These are phyloP conservation scores for Penicillium occitanis DNA, from an alignment of 2,329 filamentous ascomycete species.

Conservation along the genomic window DNA sequence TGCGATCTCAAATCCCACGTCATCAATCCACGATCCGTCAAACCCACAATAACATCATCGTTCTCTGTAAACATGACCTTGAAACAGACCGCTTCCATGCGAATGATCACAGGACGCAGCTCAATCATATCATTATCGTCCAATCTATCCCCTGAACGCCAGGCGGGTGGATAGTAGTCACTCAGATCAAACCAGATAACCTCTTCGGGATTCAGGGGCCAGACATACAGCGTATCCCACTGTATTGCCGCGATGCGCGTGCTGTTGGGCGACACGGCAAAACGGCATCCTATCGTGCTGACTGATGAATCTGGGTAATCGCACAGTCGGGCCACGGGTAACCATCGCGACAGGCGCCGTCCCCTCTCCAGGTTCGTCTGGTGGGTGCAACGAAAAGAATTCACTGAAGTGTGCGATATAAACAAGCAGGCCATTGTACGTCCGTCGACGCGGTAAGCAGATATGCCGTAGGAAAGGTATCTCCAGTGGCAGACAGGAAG, in stretches of 20 bases:
- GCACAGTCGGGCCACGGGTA: slow-evolving; percentile 37
- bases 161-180: slow-evolving; percentile 36
- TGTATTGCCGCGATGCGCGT: slow-evolving; percentile 44
- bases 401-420: slow-evolving; percentile 34
- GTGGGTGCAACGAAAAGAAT: slow-evolving; percentile 34
- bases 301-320: slow-evolving; percentile 33
- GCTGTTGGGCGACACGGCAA: slow-evolving; percentile 37
- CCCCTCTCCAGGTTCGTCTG: slow-evolving; percentile 41
- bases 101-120: slow-evolving; percentile 36
- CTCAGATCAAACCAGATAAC: slow-evolving; percentile 28
- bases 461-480: slow-evolving; percentile 43
- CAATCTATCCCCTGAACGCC: slow-evolving; percentile 22
- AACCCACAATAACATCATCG: slow-evolving; percentile 41
- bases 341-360: slow-evolving; percentile 39
- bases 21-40: slow-evolving; percentile 46
- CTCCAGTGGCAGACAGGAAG: slow-evolving; percentile 36
- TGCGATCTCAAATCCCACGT: slow-evolving; percentile 37
- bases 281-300: slow-evolving; percentile 40
- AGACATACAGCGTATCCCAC: slow-evolving; percentile 45
- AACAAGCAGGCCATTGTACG: slow-evolving; percentile 42
- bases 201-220: slow-evolving; percentile 40
- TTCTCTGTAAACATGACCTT: slow-evolving; percentile 35
- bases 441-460: slow-evolving; percentile 34
- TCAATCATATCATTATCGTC: slow-evolving; percentile 27
- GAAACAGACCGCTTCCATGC: slow-evolving; percentile 41